Evolutionary conservation across 1,139 yeast species (phyloP).

Genomic region (Debaryomyces singareniensis): DNA sequence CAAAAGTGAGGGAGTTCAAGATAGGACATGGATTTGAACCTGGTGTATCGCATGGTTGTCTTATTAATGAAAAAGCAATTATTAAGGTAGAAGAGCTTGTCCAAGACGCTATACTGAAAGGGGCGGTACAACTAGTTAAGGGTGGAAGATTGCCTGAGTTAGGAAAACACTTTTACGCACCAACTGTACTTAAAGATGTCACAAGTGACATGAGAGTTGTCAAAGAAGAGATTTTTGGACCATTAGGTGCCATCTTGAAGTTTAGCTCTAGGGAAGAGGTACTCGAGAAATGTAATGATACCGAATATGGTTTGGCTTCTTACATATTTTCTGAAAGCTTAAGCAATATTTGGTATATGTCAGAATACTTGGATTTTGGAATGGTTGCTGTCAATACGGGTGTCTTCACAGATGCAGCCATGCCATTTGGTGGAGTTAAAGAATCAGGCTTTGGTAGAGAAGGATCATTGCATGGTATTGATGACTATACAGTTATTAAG

Average conservation of each 20-base stretch:
- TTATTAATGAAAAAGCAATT: conserved; percentile 35
- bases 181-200: conserved; percentile 35
- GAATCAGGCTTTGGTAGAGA: conserved; percentile 47
- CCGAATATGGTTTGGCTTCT: conserved; percentile 41
- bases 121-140: conserved; percentile 34
- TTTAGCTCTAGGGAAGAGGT: conserved; percentile 38
- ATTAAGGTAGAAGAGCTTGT: conserved; percentile 35
- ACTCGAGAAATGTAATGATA: conserved; percentile 29
- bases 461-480: conserved; percentile 42
- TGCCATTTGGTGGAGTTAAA: conserved; percentile 46
- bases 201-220: conserved; percentile 34
- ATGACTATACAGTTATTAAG: conserved; percentile 37
- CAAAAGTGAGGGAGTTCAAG: conserved; percentile 25
- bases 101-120: conserved; percentile 35
- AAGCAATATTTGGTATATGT: conserved; percentile 49
- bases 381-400: conserved; percentile 46
- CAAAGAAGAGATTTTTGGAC: conserved; percentile 43
- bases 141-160: conserved; percentile 36
- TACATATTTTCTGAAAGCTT: conserved; percentile 39
- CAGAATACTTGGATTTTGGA: conserved; percentile 37
- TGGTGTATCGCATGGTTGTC: conserved; percentile 41
- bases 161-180: conserved; percentile 35
- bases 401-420: conserved; percentile 39
- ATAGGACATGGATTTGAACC: conserved; percentile 39
- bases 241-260: conserved; percentile 37